A percentile compares a stretch with the other conserved stretches of the same genome.
These are phyloP conservation scores for Hondaea fermentalgiana DNA, from an alignment of 108 stramenopile species.

Conservation along the genomic window DNA sequence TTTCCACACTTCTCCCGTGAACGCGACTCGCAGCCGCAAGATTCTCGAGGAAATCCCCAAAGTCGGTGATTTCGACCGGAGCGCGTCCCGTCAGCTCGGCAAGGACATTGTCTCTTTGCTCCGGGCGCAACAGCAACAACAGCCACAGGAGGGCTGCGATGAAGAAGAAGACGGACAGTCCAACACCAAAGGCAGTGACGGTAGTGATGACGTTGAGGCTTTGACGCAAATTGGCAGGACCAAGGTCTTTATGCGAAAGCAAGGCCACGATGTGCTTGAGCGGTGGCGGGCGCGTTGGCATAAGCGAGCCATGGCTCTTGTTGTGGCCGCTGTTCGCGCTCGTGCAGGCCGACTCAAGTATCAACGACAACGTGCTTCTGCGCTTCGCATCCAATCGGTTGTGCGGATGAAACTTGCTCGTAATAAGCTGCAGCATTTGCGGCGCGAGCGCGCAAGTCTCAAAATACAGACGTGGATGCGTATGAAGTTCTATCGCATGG, in stretches of 20 bases:
- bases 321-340: conserved; percentile 21
- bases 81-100: not conserved
- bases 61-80: not conserved
- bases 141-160: not conserved
- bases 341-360: not conserved
- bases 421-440: not conserved
- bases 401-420: not conserved
- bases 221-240: conserved; percentile 69
- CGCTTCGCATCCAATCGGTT: not conserved
- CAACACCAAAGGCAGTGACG: not conserved
- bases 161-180: too few relatives aligned
- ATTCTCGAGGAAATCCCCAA: not conserved
- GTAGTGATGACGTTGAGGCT: not conserved
- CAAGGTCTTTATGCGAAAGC: conserved; percentile 84
- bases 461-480: not conserved
- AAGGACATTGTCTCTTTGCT: not conserved
- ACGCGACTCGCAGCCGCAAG: not conserved
- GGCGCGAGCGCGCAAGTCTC: not conserved
- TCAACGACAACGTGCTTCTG: not conserved
- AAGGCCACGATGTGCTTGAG: conserved; percentile 79
- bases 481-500: not conserved
- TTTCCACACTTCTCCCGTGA: not conserved
- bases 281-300: conserved; percentile 70
- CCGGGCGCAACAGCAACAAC: not conserved
- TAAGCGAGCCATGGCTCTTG: conserved; percentile 55